Conservation (phyloP, 108 stramenopile species). For the Pseudonitzschia multiseries region DNA sequence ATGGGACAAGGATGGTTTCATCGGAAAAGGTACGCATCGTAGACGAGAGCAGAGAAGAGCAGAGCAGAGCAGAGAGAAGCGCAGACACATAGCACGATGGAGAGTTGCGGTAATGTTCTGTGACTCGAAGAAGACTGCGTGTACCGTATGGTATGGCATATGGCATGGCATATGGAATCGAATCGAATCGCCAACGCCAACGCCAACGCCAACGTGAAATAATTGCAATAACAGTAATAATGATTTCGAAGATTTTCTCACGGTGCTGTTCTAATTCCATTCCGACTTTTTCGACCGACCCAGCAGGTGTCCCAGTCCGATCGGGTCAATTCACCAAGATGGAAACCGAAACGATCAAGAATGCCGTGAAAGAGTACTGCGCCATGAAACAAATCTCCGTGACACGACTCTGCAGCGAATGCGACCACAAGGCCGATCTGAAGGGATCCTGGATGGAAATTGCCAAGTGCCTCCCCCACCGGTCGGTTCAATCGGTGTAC, state of each 20-base stretch:
- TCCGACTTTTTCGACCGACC: too few species aligned
- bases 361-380: constrained; percentile 68
- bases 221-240: too few species aligned
- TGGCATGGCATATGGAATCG: too few species aligned
- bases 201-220: too few species aligned
- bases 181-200: too few species aligned
- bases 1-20: constrained; percentile 65
- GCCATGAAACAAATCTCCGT: constrained; percentile 50
- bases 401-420: constrained; percentile 67
- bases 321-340: constrained; percentile 61
- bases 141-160: too few species aligned
- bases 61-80: too few species aligned
- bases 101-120: too few species aligned
- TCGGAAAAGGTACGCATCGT: constrained; percentile 31
- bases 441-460: constrained; percentile 88
- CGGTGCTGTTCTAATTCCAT: too few species aligned
- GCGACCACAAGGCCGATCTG: constrained; percentile 71
- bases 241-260: too few species aligned
- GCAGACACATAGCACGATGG: too few species aligned
- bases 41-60: not conserved
- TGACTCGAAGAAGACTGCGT: too few species aligned
- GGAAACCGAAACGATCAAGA: constrained; percentile 52
- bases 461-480: constrained; percentile 70
- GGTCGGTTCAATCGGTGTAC: constrained; percentile 78
- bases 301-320: not conserved